Base-by-base conservation (phyloP, 306 rosid species). In the Trichosanthes cucumerina region DNA sequence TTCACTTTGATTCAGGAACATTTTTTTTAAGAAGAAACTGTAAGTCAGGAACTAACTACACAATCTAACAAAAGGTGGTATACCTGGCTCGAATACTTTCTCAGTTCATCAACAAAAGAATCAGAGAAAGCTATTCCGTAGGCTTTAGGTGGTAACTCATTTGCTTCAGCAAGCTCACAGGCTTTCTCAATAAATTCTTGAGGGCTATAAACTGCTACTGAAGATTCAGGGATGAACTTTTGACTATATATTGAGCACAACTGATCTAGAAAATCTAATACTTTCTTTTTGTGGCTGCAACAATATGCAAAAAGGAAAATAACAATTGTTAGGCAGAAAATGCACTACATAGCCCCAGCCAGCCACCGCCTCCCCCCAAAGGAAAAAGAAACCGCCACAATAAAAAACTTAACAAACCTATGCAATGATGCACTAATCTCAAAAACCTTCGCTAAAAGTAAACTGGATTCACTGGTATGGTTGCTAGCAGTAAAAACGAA, bases 281-380 rank as follows among this genome's bases (percentile, higher is more conserved):
- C 86, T 7, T 83, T 86, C 88, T 83, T 86, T 93, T 89, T 91
- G 79, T 95, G 96, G 86, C 99, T 95, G 96, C 83, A 89, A 69
- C 1, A 31, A 46, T 28, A 68, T 38, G 31, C 76, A 81, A 60
- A 78, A 63, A 81, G 31, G 82, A 83, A 83, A 78, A 75, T 68
- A 72, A 71, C 2, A 15, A 72, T n/a, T 28, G 56, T 46, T 7
- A 28, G 77, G 16, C 60, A 74, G 57, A 43, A 28, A 73, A 33
- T 26, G 19, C 23, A 14, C 33, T 43, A 11, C 10, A 69, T 43
- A 39, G 53, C 47, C 47, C 24, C 46, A 36, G 1, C 11, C 47
- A 21, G 8, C 56, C 54, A 19, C 54, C 53, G 19, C 49, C 49
- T 16, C 52, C 52, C 15, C 71, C 23, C 39, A 49, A 31, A 8